These are phyloP conservation scores for Cryphonectria carpinicola DNA, from an alignment of 2,329 filamentous ascomycete species.

Conservation along the genomic window DNA sequence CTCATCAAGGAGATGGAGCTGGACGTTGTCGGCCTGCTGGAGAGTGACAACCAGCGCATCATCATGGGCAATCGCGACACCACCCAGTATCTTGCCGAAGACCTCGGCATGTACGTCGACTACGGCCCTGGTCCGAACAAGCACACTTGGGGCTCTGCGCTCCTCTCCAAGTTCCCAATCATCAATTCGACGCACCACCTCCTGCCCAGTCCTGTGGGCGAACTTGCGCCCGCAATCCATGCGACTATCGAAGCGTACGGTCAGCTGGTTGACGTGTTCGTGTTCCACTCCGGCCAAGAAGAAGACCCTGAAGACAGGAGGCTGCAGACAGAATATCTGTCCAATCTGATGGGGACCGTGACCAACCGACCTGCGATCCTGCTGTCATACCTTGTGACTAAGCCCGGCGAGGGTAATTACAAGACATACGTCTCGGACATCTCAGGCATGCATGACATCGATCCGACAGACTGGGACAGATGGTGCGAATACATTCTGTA, in stretches of 20 bases:
- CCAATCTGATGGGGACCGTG: constrained; percentile 79
- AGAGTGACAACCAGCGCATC: constrained; percentile 92
- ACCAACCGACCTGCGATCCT: constrained; percentile 80
- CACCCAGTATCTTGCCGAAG: constrained; percentile 92
- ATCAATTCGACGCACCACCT: constrained; percentile 96
- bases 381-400: constrained; percentile 90
- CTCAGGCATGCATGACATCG: constrained; percentile 95
- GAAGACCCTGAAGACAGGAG: constrained; percentile 92
- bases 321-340: constrained; percentile 83
- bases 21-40: constrained; percentile 94
- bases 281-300: constrained; percentile 98
- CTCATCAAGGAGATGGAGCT: constrained; percentile 91
- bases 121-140: constrained; percentile 98
- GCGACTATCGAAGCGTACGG: constrained; percentile 96
- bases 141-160: constrained; percentile 93
- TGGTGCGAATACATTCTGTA: constrained; percentile 99
- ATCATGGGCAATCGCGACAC: constrained; percentile 99
- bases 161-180: constrained; percentile 97
- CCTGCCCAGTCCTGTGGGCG: constrained; percentile 88
- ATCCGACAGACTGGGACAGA: constrained; percentile 88
- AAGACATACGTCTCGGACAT: constrained; percentile 87
- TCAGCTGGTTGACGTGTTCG: constrained; percentile 86
- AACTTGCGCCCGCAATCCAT: constrained; percentile 93
- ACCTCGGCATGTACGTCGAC: constrained; percentile 98
- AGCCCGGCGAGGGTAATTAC: constrained; percentile 91